A percentile compares a stretch with the other conserved stretches of the same genome.
phyloP scores from a whole-genome alignment of 352 stramenopile genomes.

The Ophiocytium majus region DNA sequence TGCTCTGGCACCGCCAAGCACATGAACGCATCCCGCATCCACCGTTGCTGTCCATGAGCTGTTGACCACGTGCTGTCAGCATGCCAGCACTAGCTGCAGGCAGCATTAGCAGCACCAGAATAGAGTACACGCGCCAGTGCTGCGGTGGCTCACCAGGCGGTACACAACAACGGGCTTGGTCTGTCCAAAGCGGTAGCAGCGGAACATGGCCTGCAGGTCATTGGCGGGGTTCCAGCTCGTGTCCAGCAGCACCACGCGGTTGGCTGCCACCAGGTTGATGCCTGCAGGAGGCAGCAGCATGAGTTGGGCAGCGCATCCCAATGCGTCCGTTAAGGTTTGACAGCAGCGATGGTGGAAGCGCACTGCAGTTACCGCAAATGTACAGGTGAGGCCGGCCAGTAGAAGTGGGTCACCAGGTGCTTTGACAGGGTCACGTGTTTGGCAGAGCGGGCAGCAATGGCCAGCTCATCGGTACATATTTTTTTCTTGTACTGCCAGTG shows the following conservation, averaged over 20 bases:
- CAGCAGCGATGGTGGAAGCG: no score
- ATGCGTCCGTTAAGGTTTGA: no score
- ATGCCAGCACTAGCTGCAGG: conserved; percentile 29
- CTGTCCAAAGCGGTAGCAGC: conserved; percentile 81
- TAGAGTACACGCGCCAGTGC: conserved; percentile 17
- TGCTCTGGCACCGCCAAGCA: background rate
- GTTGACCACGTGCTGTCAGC: conserved; percentile 10
- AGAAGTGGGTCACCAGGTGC: no score
- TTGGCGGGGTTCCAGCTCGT: conserved; percentile 70
- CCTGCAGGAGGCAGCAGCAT: background rate
- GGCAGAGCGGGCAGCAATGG: no score
- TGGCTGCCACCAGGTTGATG: conserved; percentile 64
- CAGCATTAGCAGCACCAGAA: conserved; percentile 42
- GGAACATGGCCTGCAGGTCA: conserved; percentile 79
- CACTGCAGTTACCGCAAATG: no score
- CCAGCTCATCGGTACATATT: no score
- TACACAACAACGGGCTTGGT: conserved; percentile 85
- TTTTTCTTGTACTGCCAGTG: no score
- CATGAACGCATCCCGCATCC: background rate
- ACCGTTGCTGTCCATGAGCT: conserved; percentile 2
- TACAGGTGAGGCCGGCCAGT: no score
- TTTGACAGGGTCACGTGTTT: no score
- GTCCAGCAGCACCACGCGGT: conserved; percentile 68
- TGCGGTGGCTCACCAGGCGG: conserved; percentile 78
- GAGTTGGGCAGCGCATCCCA: no score